A percentile compares a stretch with the other conserved stretches of the same genome.
Conservation (phyloP, 1,284 basidiomycete genomes). For the Meripilus lineatus region DNA sequence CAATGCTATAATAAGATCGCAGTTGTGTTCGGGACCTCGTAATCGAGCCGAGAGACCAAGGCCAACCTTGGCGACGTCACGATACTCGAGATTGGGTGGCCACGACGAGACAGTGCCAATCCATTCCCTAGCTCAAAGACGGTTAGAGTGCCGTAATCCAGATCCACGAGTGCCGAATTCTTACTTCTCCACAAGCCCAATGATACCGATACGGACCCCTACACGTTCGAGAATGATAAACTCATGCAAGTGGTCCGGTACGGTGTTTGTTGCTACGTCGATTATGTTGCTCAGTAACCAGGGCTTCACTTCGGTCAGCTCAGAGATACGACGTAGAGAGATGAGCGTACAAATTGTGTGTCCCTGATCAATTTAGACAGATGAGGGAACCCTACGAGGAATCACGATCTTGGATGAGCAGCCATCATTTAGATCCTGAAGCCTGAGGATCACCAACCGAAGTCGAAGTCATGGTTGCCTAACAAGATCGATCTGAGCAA, state of each 20-base stretch:
- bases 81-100: constrained; percentile 69
- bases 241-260: constrained; percentile 54
- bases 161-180: constrained; percentile 13
- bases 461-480: constrained; percentile 88
- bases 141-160: background rate
- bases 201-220: constrained; percentile 70
- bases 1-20: constrained; percentile 78
- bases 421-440: background rate
- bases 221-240: constrained; percentile 62
- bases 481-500: background rate
- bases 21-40: constrained; percentile 67
- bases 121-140: constrained; percentile 59
- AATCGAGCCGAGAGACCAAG: constrained; percentile 64
- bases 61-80: constrained; percentile 63
- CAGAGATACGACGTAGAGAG: background rate
- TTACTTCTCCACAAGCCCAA: constrained; percentile 82
- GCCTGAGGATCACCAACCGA: constrained; percentile 33
- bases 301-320: constrained; percentile 38
- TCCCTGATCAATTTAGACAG: constrained; percentile 68
- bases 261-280: constrained; percentile 53
- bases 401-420: background rate
- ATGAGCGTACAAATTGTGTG: constrained; percentile 58
- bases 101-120: constrained; percentile 82
- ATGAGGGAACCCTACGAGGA: constrained; percentile 67
- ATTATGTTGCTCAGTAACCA: constrained; percentile 77